Percentiles rank a stretch among this genome's conserved stretches.
These are phyloP conservation scores for Candida mesenterica DNA, from an alignment of 1,139 yeast genomes.

Conservation along the genomic window DNA sequence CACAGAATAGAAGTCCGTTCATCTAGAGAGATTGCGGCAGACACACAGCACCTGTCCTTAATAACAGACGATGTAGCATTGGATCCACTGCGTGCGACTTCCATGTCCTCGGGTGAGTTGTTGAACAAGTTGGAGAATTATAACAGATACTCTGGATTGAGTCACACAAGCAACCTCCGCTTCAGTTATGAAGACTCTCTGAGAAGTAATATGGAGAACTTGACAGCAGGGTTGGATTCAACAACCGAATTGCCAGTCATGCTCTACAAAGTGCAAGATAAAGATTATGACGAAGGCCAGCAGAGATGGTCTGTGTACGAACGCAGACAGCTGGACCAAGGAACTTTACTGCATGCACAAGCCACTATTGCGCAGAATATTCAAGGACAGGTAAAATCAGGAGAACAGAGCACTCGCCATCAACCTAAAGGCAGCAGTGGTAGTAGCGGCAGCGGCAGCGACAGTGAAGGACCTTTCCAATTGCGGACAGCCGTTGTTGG, in stretches of 20 bases:
- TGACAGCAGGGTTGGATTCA: constrained; percentile 32
- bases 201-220: constrained; percentile 12
- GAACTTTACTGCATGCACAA: constrained; percentile 3
- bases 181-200: constrained; percentile 4
- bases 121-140: constrained; percentile 26
- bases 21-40: constrained; percentile 6
- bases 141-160: constrained; percentile 9
- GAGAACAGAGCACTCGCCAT: too few relatives aligned
- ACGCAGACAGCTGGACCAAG: constrained; percentile 4
- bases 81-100: constrained; percentile 13
- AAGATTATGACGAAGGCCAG: constrained; percentile 24
- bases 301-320: constrained; percentile 32
- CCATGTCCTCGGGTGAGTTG: constrained; percentile 39
- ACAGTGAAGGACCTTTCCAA: neutral
- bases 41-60: constrained; percentile 11
- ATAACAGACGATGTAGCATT: constrained; percentile 18
- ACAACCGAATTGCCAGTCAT: constrained; percentile 27
- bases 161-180: constrained; percentile 4
- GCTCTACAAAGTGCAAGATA: constrained; percentile 31
- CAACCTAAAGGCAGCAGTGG: constrained; percentile 6
- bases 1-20: constrained; percentile 1
- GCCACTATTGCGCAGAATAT: constrained; percentile 2
- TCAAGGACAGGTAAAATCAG: neutral
- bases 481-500: too few relatives aligned
- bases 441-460: constrained; percentile 5